Percentiles rank a stretch among this genome's conserved stretches.
Conservation (phyloP, 371 early-diverging fungal genomes). For the Mucor indicus region DNA sequence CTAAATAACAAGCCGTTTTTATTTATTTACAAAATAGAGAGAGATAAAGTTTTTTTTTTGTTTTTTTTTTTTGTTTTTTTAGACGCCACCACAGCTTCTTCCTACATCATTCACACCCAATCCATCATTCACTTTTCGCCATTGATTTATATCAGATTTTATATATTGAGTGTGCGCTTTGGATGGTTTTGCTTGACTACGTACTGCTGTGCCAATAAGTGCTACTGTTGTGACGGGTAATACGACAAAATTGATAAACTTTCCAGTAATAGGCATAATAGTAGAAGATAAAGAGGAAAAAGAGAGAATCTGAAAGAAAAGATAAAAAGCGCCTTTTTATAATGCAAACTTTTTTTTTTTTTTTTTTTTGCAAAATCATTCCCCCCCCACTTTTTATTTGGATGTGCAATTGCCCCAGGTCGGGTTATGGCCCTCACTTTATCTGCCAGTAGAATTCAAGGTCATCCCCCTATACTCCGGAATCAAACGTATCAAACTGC, state of each 20-base stretch:
- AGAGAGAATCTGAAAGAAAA: slow-evolving; percentile 10
- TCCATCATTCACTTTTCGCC: slow-evolving; percentile 43
- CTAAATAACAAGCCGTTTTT: too few species aligned
- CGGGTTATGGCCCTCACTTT: too few species aligned
- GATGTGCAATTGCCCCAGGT: too few species aligned
- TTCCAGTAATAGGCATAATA: slow-evolving; percentile 8
- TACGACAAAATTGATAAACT: slow-evolving; percentile 25
- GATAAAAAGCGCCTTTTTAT: background rate
- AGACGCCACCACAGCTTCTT: slow-evolving; percentile 18
- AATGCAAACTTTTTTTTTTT: background rate
- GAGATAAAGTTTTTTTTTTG: too few species aligned
- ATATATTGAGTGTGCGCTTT: slow-evolving; percentile 37
- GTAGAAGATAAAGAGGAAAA: too few species aligned
- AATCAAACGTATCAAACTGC: too few species aligned
- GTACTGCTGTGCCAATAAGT: slow-evolving; percentile 34
- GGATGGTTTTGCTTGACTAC: slow-evolving; percentile 35
- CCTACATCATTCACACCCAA: slow-evolving; percentile 47
- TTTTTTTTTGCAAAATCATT: too few species aligned
- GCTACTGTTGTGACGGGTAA: slow-evolving; percentile 34
- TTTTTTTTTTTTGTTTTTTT: background rate
- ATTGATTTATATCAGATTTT: slow-evolving; percentile 25
- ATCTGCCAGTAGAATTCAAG: too few species aligned
- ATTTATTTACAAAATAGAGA: too few species aligned
- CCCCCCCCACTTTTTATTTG: too few species aligned
- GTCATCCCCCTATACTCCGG: too few species aligned